Conservation (phyloP, 306 rosid species). For the Citrullus mucosospermus region DNA sequence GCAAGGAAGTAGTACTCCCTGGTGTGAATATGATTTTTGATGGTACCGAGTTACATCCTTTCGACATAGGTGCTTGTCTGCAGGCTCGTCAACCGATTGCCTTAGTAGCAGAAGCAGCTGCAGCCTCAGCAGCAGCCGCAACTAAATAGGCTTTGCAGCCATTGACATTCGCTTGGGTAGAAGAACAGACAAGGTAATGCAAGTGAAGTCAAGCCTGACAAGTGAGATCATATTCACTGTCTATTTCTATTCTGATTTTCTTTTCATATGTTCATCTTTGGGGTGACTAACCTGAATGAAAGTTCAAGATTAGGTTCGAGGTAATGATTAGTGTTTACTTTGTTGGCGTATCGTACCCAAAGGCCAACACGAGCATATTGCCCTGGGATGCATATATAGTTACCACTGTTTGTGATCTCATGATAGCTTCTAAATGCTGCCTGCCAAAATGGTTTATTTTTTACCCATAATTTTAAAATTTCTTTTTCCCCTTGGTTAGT, state of each 20-base stretch:
- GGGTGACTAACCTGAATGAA: background rate
- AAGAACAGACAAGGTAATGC: conserved; percentile 11
- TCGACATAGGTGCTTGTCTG: conserved; percentile 86
- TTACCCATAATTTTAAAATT: background rate
- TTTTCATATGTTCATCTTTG: background rate
- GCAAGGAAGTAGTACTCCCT: conserved; percentile 74
- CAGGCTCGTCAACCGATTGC: conserved; percentile 88
- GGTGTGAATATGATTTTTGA: conserved; percentile 86
- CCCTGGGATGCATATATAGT: background rate
- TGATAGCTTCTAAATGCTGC: background rate
- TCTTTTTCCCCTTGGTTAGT: background rate
- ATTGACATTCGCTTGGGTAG: conserved; percentile 11
- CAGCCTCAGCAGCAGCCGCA: conserved; percentile 45
- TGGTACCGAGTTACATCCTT: conserved; percentile 77
- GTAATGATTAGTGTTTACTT: conserved; percentile 17
- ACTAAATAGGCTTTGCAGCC: conserved; percentile 31
- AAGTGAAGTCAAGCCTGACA: background rate
- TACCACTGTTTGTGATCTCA: background rate
- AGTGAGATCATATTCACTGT: background rate
- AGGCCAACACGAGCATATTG: background rate
- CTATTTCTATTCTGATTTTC: background rate
- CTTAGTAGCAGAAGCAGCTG: conserved; percentile 76
- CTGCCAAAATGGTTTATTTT: background rate
- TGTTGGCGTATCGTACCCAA: background rate
- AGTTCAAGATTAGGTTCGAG: conserved; percentile 11